A percentile compares a stretch with the other conserved stretches of the same genome.
phyloP scores from a whole-genome alignment of 371 early-diverging fungal genomes.

The Lichtheimia corymbifera region DNA sequence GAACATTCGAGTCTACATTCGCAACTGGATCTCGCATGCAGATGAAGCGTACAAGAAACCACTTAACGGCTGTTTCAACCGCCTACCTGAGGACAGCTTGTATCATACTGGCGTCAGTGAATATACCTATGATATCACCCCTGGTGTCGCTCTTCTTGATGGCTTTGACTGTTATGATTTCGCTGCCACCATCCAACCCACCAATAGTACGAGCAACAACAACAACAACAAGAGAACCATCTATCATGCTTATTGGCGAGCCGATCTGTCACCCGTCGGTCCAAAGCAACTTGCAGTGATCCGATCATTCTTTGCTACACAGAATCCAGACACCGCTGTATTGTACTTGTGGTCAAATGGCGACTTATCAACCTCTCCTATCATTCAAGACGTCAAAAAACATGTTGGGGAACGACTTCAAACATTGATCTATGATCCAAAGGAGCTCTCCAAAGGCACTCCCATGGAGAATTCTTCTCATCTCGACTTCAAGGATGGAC shows the following conservation, averaged over 20 bases:
- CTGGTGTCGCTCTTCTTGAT: constrained; percentile 44
- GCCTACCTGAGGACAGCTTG: constrained; percentile 33
- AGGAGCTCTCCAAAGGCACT: constrained; percentile 41
- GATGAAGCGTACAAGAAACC: constrained; percentile 44
- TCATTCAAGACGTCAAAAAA: constrained; percentile 35
- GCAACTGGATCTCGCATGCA: constrained; percentile 54
- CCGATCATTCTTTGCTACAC: constrained; percentile 55
- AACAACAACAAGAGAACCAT: constrained; percentile 18
- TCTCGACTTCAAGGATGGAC: constrained; percentile 41
- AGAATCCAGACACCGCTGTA: constrained; percentile 33
- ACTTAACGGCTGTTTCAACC: constrained; percentile 46
- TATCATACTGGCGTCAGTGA: constrained; percentile 32
- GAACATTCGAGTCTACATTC: constrained; percentile 50
- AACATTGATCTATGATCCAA: constrained; percentile 32
- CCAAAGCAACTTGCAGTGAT: constrained; percentile 50
- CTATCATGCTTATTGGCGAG: constrained; percentile 58
- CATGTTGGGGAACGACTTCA: constrained; percentile 42
- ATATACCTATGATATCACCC: constrained; percentile 43
- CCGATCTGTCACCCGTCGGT: constrained; percentile 48
- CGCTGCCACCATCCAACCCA: constrained; percentile 42
- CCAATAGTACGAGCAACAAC: neutral
- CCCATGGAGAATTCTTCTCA: constrained; percentile 51
- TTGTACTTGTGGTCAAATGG: constrained; percentile 57
- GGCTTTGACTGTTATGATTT: constrained; percentile 58
- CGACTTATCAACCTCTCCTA: constrained; percentile 33